Base-by-base conservation (phyloP, 192 early-diverging fungal genomes). In the Entrophospora sp. region DNA sequence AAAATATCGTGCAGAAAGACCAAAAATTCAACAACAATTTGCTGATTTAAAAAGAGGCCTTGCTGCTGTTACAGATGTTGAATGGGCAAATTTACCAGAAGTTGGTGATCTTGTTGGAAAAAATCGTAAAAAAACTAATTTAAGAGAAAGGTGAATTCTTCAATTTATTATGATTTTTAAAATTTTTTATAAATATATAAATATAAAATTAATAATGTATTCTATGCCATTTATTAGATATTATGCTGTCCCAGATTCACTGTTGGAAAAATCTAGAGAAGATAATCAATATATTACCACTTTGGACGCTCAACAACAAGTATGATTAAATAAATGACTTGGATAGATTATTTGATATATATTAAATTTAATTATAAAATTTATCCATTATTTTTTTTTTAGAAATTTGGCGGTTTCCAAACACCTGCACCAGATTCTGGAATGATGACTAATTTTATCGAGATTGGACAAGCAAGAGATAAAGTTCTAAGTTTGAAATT, bases 381-480 rank as follows among this genome's bases (percentile, higher is more conserved):
- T 40, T 40, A 24, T 45, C 22, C 5, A 45, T 10, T 38, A 24
- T 28, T 22, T 36, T 12, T 64, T 4, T 30, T 42, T 7, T 24
- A 44, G 56, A 68, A 76, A 58, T 64, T 81, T 13, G 79, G 81
- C 28, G 87, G 88, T 7, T 71, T 91, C 18, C 74, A 78, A 12
- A 87, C 81, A 1, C 83, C 89, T 3, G 64, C 75, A 6, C 68
- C 79, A 16, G 74, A 77, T 40, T 44, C 63, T n/a, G 84, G 85
- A 27, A 85, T 85, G 67, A 80, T 87, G 75, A 91, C 91, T 4
- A 89, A 98, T 62, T 94, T 98, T 61, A 81, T 84, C 42, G 89
- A 94, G 67, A 90, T 99, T 66, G 92, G 96, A 10, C 85, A 94
- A 70, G 95, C 93, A 25, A 83, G 95, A 69, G 91, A 92, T 69